Percentiles rank a stretch among this genome's conserved stretches.
Evolutionary conservation across 2,329 filamentous ascomycete genomes (phyloP).

Genomic region (Xylaria hypoxylon): DNA sequence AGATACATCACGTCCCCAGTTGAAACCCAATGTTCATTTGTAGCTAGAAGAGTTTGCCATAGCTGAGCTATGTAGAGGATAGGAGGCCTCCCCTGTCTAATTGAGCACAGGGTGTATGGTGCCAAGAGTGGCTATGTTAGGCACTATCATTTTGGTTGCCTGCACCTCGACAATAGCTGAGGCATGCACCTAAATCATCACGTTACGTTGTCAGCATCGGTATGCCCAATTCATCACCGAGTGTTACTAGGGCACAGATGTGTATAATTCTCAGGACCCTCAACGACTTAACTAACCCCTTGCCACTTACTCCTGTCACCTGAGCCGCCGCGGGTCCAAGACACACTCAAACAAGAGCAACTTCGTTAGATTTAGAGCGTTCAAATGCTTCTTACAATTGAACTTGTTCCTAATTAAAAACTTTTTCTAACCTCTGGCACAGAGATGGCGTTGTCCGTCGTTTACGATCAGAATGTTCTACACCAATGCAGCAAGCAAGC

Average conservation of each 20-base stretch:
- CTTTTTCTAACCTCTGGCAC: not conserved
- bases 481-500: constrained; percentile 17
- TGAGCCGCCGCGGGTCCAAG: no score
- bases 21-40: not conserved
- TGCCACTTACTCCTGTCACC: no score
- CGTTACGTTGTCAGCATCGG: constrained; percentile 3
- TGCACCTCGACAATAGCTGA: not conserved
- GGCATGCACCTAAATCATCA: no score
- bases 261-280: no score
- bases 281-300: no score
- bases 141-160: constrained; percentile 1
- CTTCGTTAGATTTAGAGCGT: not conserved
- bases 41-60: not conserved
- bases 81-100: not conserved
- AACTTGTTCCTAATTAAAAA: not conserved
- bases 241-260: no score
- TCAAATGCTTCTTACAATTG: not conserved
- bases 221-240: not conserved
- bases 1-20: not conserved
- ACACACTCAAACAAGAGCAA: not conserved
- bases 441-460: constrained; percentile 11
- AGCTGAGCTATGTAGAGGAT: not conserved
- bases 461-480: constrained; percentile 5
- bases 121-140: constrained; percentile 16
- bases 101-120: no score